Evolutionary conservation across 202 grass and related monocot species (phyloP).

Genomic region (Zizania palustris): DNA sequence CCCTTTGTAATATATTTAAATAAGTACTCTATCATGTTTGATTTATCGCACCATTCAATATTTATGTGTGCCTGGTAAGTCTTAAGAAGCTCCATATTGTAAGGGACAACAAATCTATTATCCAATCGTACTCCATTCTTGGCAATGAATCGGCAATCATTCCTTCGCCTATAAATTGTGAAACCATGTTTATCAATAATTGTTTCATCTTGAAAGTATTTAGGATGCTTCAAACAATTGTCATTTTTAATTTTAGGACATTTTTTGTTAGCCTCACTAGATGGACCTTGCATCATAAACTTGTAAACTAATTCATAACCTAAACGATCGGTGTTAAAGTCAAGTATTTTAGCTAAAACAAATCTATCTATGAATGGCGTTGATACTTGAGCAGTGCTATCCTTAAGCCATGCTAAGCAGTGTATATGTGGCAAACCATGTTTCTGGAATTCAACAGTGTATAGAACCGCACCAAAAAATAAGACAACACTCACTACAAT

Average conservation of each 20-base stretch:
- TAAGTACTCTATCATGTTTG: not conserved
- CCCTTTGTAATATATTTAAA: constrained; percentile 25
- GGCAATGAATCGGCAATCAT: not conserved
- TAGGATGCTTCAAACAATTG: not conserved
- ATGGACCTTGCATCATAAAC: constrained; percentile 1
- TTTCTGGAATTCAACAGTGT: not conserved
- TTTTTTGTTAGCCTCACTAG: not conserved
- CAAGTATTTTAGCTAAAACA: not conserved
- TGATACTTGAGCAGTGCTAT: not conserved
- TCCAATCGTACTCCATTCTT: not conserved
- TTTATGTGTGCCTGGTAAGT: constrained; percentile 18
- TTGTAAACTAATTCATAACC: not conserved
- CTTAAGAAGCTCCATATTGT: not conserved
- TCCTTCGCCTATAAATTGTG: not conserved
- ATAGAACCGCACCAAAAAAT: not conserved
- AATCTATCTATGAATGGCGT: not conserved
- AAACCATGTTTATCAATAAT: not conserved
- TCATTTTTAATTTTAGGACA: not conserved
- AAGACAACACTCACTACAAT: too few species aligned
- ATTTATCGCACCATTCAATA: not conserved
- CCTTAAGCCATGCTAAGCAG: not conserved
- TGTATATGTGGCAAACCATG: not conserved
- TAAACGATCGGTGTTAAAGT: not conserved
- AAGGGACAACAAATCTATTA: not conserved
- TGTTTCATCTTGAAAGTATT: not conserved